Evolutionary conservation across 1,284 basidiomycete species (phyloP).

Genomic region (Spongispora temasekensis): DNA sequence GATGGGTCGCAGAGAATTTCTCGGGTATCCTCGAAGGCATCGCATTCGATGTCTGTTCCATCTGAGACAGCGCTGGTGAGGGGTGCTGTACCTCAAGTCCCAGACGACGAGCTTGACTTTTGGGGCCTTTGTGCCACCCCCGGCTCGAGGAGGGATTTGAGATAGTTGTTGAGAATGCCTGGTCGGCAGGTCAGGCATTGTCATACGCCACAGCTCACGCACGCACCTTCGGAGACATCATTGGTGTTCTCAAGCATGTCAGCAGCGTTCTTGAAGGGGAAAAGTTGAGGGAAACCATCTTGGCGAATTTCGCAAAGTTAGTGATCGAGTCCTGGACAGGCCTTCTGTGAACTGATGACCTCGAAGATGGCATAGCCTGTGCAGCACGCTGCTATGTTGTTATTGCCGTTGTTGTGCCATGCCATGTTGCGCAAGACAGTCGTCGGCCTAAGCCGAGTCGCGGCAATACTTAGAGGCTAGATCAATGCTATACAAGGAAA

Average conservation of each 20-base stretch:
- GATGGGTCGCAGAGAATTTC: slow-evolving; percentile 92
- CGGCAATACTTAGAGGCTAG: too few species aligned
- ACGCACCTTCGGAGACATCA: slow-evolving; percentile 92
- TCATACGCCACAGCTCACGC: too few species aligned
- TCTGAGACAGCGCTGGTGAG: slow-evolving; percentile 85
- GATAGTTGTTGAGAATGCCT: slow-evolving; percentile 88
- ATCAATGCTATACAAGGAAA: too few species aligned
- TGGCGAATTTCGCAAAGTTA: slow-evolving; percentile 89
- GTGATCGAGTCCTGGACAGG: slow-evolving; percentile 85
- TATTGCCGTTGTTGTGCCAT: too few species aligned
- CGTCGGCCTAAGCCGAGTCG: too few species aligned
- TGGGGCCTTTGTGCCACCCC: slow-evolving; percentile 75
- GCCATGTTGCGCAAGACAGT: too few species aligned
- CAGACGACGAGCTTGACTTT: slow-evolving; percentile 82
- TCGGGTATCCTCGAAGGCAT: slow-evolving; percentile 83
- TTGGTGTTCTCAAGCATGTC: slow-evolving; percentile 97
- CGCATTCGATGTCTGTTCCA: slow-evolving; percentile 79
- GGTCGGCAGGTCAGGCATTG: background rate
- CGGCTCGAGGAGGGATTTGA: slow-evolving; percentile 85
- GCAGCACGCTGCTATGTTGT: too few species aligned
- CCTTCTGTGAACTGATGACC: slow-evolving; percentile 82
- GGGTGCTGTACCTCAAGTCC: slow-evolving; percentile 73
- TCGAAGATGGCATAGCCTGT: slow-evolving; percentile 96
- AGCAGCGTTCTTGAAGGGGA: slow-evolving; percentile 91
- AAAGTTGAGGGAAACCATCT: slow-evolving; percentile 95